Evolutionary conservation across 768 basidiomycete species (phyloP), one percentile per base, ranked within the genome.

Genomic region (Leccinum sublutescens): DNA sequence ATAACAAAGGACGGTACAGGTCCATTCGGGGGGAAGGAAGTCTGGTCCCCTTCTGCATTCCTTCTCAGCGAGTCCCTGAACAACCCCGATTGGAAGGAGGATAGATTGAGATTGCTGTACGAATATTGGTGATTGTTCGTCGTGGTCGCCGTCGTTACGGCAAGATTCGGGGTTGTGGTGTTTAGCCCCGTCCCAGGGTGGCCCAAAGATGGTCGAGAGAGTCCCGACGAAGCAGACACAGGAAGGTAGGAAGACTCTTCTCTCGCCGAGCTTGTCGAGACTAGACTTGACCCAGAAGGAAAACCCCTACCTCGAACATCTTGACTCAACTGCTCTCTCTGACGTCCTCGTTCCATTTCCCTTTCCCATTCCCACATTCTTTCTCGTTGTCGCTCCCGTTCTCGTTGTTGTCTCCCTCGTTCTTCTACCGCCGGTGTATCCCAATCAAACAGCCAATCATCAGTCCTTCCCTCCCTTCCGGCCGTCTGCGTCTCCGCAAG

Each of bases 11-110:
- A 45, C 1, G 61, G 52, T 15, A 25, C 36, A 50, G 58, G 50
- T 31, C 48, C 61, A 4, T 23, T 66, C 27, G 59, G 51, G 29
- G 61, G 50, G 29, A 62, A 58, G 9, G 70, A 48, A 9, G 48
- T 11, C 25, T 70, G 68, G 23, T 68, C 62, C 2, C 64, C 67
- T 21, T 69, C 70, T 19, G 49, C 65, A 43, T 63, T 67, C 53
- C 69, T 71, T 62, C 66, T 67, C 17, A 73, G 33, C 27, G 72
- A 75, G 58, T 73, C 72, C 29, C 72, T 67, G 52, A 75, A 73
- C 21, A 74, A 36, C 2, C 72, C 72, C 25, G 72, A 69, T 34
- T 71, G 71, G 54, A 73, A 73, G 40, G 71, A 59, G 17, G 70
- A 63, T 5, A 73, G 52, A n/a, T 73, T 69, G n/a, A 73, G 27